phyloP scores from a whole-genome alignment of 768 basidiomycete genomes.

The Tulasnella calospora region DNA sequence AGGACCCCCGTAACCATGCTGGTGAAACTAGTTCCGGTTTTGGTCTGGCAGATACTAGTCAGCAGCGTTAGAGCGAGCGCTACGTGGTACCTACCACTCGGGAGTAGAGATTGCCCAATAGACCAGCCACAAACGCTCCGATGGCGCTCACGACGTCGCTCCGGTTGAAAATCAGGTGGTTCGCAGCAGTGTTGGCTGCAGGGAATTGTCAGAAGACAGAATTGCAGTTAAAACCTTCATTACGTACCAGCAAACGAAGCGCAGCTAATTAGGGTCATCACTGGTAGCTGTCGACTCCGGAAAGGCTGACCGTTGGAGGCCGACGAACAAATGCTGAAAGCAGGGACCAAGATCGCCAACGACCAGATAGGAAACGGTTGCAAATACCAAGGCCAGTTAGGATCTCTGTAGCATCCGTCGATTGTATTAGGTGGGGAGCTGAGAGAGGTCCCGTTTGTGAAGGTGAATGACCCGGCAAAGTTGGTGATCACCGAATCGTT shows the following conservation, averaged over 20 bases:
- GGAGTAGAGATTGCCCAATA: conserved; percentile 77
- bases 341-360: conserved; percentile 67
- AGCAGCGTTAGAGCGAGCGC: neutral
- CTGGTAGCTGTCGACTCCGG: conserved; percentile 61
- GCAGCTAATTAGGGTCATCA: conserved; percentile 84
- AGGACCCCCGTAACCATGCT: conserved; percentile 86
- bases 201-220: neutral
- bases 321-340: conserved; percentile 66
- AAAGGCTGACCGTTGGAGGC: conserved; percentile 75
- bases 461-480: conserved; percentile 59
- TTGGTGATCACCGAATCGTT: conserved; percentile 46
- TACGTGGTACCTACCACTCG: conserved; percentile 54
- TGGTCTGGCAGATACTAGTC: neutral
- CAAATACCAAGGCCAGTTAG: conserved; percentile 66
- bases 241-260: conserved; percentile 49
- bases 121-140: conserved; percentile 54
- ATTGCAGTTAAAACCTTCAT: neutral
- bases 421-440: conserved; percentile 39
- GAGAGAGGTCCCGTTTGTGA: conserved; percentile 50
- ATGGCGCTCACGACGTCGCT: conserved; percentile 81
- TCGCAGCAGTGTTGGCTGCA: conserved; percentile 73
- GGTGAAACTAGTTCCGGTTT: conserved; percentile 72
- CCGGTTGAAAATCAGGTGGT: conserved; percentile 78
- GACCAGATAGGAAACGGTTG: conserved; percentile 78
- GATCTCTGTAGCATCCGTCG: conserved; percentile 67